Evolutionary conservation across 2,329 filamentous ascomycete species (phyloP).

Genomic region (Apiospora phragmitis): DNA sequence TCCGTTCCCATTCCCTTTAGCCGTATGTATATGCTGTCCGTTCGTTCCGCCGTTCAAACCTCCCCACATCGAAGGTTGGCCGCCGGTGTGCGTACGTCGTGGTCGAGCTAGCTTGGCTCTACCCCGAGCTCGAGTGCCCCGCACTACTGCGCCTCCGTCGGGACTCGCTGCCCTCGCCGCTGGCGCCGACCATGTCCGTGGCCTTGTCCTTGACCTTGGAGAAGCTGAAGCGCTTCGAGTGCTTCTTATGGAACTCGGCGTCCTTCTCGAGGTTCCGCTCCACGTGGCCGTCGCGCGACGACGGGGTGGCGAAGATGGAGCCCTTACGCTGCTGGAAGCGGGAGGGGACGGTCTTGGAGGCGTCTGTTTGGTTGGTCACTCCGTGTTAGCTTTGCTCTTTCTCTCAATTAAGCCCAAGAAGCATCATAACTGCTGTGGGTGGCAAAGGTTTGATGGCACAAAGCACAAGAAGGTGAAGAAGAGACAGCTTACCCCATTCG

Average conservation of each 20-base stretch:
- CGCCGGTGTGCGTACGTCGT: no score
- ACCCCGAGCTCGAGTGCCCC: constrained; percentile 14
- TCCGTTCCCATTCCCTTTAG: background rate
- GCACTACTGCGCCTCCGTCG: constrained; percentile 19
- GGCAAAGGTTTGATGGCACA: constrained; percentile 8
- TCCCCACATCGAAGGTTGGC: no score
- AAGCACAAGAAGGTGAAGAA: background rate
- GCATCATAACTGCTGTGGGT: background rate
- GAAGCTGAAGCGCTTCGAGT: constrained; percentile 44
- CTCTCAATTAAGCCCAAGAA: background rate
- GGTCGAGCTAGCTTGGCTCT: background rate
- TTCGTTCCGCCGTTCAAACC: no score
- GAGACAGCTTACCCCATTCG: constrained; percentile 47
- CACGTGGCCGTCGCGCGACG: constrained; percentile 64
- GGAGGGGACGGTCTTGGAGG: constrained; percentile 65
- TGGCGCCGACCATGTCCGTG: constrained; percentile 32
- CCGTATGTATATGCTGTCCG: no score
- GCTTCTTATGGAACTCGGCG: constrained; percentile 61
- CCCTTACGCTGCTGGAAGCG: constrained; percentile 71
- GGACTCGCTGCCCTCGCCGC: constrained; percentile 21
- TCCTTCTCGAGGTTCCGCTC: constrained; percentile 54
- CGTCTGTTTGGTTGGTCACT: constrained; percentile 46
- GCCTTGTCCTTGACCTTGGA: constrained; percentile 42
- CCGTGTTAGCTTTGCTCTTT: constrained; percentile 10
- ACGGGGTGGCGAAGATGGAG: constrained; percentile 66